Percentiles rank a stretch among this genome's conserved stretches.
These are phyloP conservation scores for Plectosphaerella sp. DNA, from an alignment of 2,329 filamentous ascomycete genomes.

Conservation along the genomic window DNA sequence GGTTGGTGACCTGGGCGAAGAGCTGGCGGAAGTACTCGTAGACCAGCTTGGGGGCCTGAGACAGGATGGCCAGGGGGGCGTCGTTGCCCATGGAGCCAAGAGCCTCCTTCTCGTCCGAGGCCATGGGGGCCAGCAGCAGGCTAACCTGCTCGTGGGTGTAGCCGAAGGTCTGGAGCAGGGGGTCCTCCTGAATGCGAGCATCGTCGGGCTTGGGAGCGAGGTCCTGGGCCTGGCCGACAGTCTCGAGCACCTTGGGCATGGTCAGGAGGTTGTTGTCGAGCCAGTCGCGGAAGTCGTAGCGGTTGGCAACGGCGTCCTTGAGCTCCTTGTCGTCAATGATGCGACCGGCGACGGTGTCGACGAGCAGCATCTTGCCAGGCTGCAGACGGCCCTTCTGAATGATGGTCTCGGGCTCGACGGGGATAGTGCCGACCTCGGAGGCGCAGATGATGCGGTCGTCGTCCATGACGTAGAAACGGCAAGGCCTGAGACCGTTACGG, in stretches of 20 bases:
- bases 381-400: conserved; percentile 91
- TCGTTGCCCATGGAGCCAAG: conserved; percentile 98
- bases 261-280: conserved; percentile 80
- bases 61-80: conserved; percentile 84
- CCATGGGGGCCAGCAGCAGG: conserved; percentile 89
- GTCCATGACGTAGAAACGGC: conserved; percentile 94
- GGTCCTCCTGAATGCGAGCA: conserved; percentile 74
- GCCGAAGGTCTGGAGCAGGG: conserved; percentile 78
- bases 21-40: conserved; percentile 98
- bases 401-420: conserved; percentile 83
- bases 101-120: conserved; percentile 93
- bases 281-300: conserved; percentile 86
- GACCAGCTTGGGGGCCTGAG: conserved; percentile 81
- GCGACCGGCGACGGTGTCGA: conserved; percentile 82
- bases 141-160: conserved; percentile 96
- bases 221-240: conserved; percentile 53
- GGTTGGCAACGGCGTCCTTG: conserved; percentile 81
- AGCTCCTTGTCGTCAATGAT: conserved; percentile 93
- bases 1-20: conserved; percentile 96
- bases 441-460: conserved; percentile 97
- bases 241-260: conserved; percentile 68
- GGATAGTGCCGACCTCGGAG: conserved; percentile 91
- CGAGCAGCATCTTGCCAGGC: conserved; percentile 92
- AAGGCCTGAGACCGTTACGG: conserved; percentile 90
- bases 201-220: conserved; percentile 65